phyloP scores from a whole-genome alignment of 2,329 filamentous ascomycete species.

The Scedosporium dehoogii region DNA sequence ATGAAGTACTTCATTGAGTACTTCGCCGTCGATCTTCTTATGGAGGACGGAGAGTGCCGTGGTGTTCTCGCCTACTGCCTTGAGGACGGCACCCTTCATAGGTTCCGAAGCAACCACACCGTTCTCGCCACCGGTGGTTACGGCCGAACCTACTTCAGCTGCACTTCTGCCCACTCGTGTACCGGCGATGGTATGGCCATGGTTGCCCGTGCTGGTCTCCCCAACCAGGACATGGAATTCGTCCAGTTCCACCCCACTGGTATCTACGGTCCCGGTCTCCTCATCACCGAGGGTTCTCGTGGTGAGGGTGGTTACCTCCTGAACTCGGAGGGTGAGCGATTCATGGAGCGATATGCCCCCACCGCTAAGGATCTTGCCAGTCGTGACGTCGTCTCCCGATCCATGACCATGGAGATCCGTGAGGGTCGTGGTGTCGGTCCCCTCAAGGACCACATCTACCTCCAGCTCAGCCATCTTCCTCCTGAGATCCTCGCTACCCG shows the following conservation, averaged over 20 bases:
- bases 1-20: conserved; percentile 99
- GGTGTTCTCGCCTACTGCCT: conserved; percentile 98
- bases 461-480: conserved; percentile 92
- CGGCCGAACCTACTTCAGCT: conserved; percentile 95
- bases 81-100: conserved; percentile 94
- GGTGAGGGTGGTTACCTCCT: conserved; percentile 97
- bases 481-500: conserved; percentile 88
- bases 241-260: conserved; percentile 99
- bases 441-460: conserved; percentile 97
- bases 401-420: conserved; percentile 97
- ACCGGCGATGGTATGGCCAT: conserved; percentile 99
- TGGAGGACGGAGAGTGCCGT: conserved; percentile 94
- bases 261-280: conserved; percentile 95
- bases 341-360: conserved; percentile 98
- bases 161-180: conserved; percentile 95
- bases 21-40: conserved; percentile 93
- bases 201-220: conserved; percentile 93
- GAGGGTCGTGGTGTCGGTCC: conserved; percentile 94
- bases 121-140: conserved; percentile 96
- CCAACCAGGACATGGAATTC: conserved; percentile 98
- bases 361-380: conserved; percentile 96
- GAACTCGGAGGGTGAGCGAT: conserved; percentile 96
- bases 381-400: conserved; percentile 92
- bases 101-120: conserved; percentile 94
- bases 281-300: conserved; percentile 96